Evolutionary conservation across 257 asterid genomes (phyloP), one percentile per base, ranked within the genome.

Genomic region (Cynanchum wilfordii): DNA sequence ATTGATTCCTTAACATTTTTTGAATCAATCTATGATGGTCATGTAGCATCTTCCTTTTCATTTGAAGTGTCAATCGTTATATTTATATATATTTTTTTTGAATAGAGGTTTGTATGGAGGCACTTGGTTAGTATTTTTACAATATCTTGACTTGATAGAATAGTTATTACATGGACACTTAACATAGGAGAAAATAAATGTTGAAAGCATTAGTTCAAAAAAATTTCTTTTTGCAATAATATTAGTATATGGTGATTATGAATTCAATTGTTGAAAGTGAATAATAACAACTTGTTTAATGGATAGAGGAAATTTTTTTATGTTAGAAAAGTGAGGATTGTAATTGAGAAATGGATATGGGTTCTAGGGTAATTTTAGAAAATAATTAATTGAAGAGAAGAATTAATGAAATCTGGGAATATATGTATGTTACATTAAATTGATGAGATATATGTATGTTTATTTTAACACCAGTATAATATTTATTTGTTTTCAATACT

Each of bases 361-460:
- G n/a, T 25, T 25, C n/a, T 6, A 20, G n/a, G 59, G 10, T 19
- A 20, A 54, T 54, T 7, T 0, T 54, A 19, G 10, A 6, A n/a
- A 55, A 12, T 55, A 1, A 1, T n/a, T n/a, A n/a, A n/a, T n/a
- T 55, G 25, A n/a, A 54, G n/a, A 54, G 9, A 10, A 30, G 62
- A 10, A 55, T 8, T n/a, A 12, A 22, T 55, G 15, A 55, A 55
- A 55, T 22, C 5, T 55, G 62, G 62, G 62, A 8, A 2, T 55
- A 8, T 55, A 4, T 0, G 62, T 17, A 75, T 57, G 69, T 74
- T 44, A 17, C 50, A 40, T 79, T 76, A 54, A 72, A 20, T 74
- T 73, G 47, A 69, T 45, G 10, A 75, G 75, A 55, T 24, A 30
- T 58, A 62, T 60, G 75, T 75, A 2, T 45, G 29, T 63, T 56